Conservation (phyloP, 2,329 filamentous ascomycete species). For the Pseudocercospora fijiensis region DNA sequence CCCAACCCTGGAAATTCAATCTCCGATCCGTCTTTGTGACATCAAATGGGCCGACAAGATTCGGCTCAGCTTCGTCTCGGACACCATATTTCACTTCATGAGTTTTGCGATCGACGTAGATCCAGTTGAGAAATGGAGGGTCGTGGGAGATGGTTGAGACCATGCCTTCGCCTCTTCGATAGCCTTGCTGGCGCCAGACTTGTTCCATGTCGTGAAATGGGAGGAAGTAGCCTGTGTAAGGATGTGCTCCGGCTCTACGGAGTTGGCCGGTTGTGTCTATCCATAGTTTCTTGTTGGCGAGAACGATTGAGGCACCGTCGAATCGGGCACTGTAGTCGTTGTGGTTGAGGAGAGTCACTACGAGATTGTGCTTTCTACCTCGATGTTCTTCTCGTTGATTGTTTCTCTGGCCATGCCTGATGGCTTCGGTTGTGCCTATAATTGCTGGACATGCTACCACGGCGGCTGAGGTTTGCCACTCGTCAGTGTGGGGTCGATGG, state of each 20-base stretch:
- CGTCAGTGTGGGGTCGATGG: background rate
- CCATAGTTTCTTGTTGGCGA: constrained; percentile 46
- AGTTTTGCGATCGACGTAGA: constrained; percentile 62
- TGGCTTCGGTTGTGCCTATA: constrained; percentile 39
- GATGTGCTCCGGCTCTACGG: constrained; percentile 38
- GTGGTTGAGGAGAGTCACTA: constrained; percentile 31
- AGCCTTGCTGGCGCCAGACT: constrained; percentile 32
- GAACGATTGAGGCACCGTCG: constrained; percentile 33
- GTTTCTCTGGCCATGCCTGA: constrained; percentile 36
- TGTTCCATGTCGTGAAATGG: constrained; percentile 46
- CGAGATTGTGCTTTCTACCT: constrained; percentile 35
- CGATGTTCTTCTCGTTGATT: constrained; percentile 38
- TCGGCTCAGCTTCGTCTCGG: constrained; percentile 61
- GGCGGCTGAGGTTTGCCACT: constrained; percentile 22
- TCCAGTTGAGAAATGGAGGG: constrained; percentile 66
- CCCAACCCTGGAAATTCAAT: constrained; percentile 57
- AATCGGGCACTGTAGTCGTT: constrained; percentile 32
- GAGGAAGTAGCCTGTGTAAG: constrained; percentile 52
- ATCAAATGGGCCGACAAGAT: constrained; percentile 77
- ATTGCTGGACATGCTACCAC: constrained; percentile 39
- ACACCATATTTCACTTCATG: constrained; percentile 60
- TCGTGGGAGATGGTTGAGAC: constrained; percentile 51
- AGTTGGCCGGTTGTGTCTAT: constrained; percentile 28
- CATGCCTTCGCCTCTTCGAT: constrained; percentile 44
- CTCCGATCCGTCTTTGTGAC: constrained; percentile 66